Evolutionary conservation across 1,139 yeast species (phyloP).

Genomic region (Pichia kudriavzevii): DNA sequence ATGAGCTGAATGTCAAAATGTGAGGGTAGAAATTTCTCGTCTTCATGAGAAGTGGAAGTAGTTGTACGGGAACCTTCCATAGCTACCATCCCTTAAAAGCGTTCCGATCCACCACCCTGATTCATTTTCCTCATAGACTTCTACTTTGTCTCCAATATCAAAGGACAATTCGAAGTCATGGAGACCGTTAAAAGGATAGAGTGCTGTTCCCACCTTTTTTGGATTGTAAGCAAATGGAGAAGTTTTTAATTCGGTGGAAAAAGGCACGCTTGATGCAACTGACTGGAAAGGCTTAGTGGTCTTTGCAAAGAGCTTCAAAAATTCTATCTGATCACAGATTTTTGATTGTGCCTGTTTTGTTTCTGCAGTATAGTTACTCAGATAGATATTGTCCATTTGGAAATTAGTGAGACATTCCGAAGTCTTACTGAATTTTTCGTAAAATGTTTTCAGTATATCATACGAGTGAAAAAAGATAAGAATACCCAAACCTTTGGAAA

Average conservation of each 20-base stretch:
- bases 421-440: conserved; percentile 14
- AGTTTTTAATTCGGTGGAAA: not conserved
- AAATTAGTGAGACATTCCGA: conserved; percentile 16
- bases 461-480: conserved; percentile 31
- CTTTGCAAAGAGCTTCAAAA: conserved; percentile 5
- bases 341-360: conserved; percentile 13
- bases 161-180: conserved; percentile 34
- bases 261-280: too few species aligned
- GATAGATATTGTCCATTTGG: conserved; percentile 10
- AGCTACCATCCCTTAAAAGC: conserved; percentile 25
- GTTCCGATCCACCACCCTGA: conserved; percentile 41
- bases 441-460: conserved; percentile 28
- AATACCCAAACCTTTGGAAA: conserved; percentile 28
- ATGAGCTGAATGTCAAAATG: not conserved
- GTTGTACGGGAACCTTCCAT: conserved; percentile 39
- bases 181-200: conserved; percentile 30
- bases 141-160: conserved; percentile 33
- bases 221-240: not conserved
- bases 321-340: conserved; percentile 19
- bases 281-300: too few species aligned
- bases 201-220: conserved; percentile 28
- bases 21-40: not conserved
- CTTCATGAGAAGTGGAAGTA: conserved; percentile 28
- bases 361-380: conserved; percentile 11
- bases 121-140: conserved; percentile 27